Evolutionary conservation across 2,329 filamentous ascomycete species (phyloP), one percentile per base, ranked within the genome.

Genomic region (Daldinia eschscholtzii): DNA sequence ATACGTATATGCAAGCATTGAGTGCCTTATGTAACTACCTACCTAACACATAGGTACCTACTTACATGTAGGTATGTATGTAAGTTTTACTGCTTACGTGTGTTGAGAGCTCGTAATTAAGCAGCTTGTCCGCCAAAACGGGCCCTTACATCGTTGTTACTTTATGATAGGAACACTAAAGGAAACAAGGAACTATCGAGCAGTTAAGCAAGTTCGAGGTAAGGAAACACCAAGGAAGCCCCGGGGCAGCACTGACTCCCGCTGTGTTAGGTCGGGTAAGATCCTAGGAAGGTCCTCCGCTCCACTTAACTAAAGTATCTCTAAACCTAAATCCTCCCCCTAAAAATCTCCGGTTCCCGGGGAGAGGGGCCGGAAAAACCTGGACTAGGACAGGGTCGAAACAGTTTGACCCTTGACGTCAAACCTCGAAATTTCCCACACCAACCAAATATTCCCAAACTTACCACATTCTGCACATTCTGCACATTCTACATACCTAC

Each of bases 371-470:
- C 56, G 48, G 44, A 39, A 44, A 61, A 64, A 61, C 37, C 20
- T 61, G 26, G 59, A 13, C 33, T 55, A 55, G 52, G 33, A 37
- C 52, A 55, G 30, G 52, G 52, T 55, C 52, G 3, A 37, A 52
- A 35, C 18, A 26, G 7, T 37, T 23, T 35, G 28, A 42, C 65
- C 65, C 68, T 67, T 71, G 66, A 68, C 53, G 33, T 60, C 30
- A 57, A 41, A 57, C 35, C 33, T 65, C 15, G 7, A 60, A 57
- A 64, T 67, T 64, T 71, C 33, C 69, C 69, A 70, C 68, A 68
- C 65, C 68, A 68, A 48, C 23, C 26, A 52, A 26, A 44, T 20
- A 15, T 28, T 30, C 30, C 30, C 46, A 33, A 5, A 18, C 41
- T 4, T 9, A 13, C 41, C 5, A n/a, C n/a, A 23, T 23, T 23